Evolutionary conservation across 257 asterid species (phyloP), one percentile per base, ranked within the genome.

Genomic region (Nicotiana knightiana): DNA sequence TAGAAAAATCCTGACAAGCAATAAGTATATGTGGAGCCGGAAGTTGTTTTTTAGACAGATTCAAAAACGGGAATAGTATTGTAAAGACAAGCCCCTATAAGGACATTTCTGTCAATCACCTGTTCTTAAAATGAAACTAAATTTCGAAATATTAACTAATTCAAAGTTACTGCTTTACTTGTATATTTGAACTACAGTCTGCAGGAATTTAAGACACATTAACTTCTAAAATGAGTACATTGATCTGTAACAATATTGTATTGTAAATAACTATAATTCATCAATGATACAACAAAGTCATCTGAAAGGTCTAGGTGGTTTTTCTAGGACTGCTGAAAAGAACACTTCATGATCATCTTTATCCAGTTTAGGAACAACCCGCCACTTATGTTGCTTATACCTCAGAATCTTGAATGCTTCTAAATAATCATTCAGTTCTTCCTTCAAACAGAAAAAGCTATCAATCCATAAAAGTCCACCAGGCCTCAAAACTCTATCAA

Each of bases 401-500:
- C 88, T 89, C 30, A 90, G 62, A 89, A 83, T 86, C 88, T 76
- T 84, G 83, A 93, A 91, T 80, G 86, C 88, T 16, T 84, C 82
- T 87, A 91, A 79, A 80, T 89, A 91, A 57, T 91, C 91, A 63
- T 85, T 33, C 89, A 90, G 82, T 63, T 92, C 95, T 61, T 89
- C 90, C 62, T 88, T 87, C 88, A 89, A 39, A 79, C 93, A 91
- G 62, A 91, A 93, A 82, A 91, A 93, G 63, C 94, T 90, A 12
- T 90, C 93, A 8, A 93, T 87, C 94, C 97, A 89, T 67, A 93
- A 33, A 63, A 93, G 30, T 55, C 92, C 97, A 13, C 94, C 97
- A 0, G 97, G 96, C 89, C 93, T 91, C 89, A 93, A 63, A 18
- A 90, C 95, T 66, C 94, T 81, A 79, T 93, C 94, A 90, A 93